Evolutionary conservation across 306 rosid species (phyloP).

Genomic region (Crataegus laevigata): DNA sequence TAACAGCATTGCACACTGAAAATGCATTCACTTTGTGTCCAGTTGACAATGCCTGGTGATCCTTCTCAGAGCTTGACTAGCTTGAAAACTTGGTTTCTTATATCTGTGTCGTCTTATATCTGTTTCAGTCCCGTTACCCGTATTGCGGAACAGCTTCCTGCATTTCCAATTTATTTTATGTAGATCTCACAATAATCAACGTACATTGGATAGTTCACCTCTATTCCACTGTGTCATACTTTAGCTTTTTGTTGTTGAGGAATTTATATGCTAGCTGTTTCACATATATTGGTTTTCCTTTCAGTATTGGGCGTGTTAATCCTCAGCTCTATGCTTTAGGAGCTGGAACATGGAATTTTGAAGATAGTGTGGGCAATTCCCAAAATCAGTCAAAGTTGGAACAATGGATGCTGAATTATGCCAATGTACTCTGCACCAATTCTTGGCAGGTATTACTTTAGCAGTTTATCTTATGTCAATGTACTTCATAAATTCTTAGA

Average conservation of each 20-base stretch:
- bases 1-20: neutral
- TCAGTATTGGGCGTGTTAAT: constrained; percentile 84
- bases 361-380: constrained; percentile 24
- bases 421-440: constrained; percentile 68
- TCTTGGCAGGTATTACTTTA: constrained; percentile 75
- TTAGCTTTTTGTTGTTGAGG: neutral
- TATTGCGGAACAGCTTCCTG: neutral
- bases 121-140: neutral
- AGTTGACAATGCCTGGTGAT: neutral
- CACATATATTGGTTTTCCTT: constrained; percentile 21
- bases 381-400: constrained; percentile 40
- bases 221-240: constrained; percentile 5
- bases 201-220: neutral
- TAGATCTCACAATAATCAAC: neutral
- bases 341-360: constrained; percentile 48
- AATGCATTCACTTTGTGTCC: neutral
- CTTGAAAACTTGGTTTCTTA: neutral
- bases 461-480: neutral
- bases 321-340: constrained; percentile 76
- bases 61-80: neutral
- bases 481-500: neutral
- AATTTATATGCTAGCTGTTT: constrained; percentile 9
- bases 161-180: neutral
- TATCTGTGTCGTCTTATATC: neutral
- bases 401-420: constrained; percentile 73